These are phyloP conservation scores for Tulasnella sp. DNA, from an alignment of 768 basidiomycete genomes.

Conservation along the genomic window DNA sequence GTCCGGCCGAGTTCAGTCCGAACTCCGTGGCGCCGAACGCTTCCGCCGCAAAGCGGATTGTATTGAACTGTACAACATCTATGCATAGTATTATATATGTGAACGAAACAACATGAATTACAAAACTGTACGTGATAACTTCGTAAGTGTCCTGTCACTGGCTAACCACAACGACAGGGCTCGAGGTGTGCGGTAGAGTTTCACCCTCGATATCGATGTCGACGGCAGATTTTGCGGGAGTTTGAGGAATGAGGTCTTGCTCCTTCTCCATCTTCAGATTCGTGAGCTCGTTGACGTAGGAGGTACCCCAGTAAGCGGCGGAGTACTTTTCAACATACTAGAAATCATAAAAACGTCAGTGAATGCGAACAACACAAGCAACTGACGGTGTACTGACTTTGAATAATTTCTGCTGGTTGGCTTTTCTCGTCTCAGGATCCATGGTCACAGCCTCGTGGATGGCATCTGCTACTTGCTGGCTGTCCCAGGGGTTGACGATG, in stretches of 20 bases:
- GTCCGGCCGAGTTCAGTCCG: too few species aligned
- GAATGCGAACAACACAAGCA: neutral
- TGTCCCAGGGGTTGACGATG: conserved; percentile 99
- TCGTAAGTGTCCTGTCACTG: too few species aligned
- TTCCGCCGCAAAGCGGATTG: too few species aligned
- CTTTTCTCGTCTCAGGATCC: conserved; percentile 65
- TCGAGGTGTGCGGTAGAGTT: neutral
- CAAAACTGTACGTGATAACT: too few species aligned
- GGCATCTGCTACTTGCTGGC: conserved; percentile 95
- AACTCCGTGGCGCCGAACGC: too few species aligned
- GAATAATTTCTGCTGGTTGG: conserved; percentile 91
- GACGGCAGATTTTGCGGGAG: neutral
- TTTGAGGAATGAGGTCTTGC: neutral
- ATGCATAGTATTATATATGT: too few species aligned
- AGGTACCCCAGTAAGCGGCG: conserved; percentile 83
- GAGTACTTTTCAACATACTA: conserved; percentile 88
- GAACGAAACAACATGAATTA: neutral
- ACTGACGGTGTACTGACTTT: conserved; percentile 35
- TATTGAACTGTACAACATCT: too few species aligned
- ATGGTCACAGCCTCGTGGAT: conserved; percentile 92
- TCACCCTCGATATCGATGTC: conserved; percentile 5
- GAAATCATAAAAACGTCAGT: neutral
- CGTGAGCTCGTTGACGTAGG: conserved; percentile 43
- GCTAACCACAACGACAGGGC: too few species aligned
- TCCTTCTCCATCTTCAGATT: neutral